Base-by-base conservation (phyloP, 2,329 filamentous ascomycete genomes). In the Ophiostoma sp. region DNA sequence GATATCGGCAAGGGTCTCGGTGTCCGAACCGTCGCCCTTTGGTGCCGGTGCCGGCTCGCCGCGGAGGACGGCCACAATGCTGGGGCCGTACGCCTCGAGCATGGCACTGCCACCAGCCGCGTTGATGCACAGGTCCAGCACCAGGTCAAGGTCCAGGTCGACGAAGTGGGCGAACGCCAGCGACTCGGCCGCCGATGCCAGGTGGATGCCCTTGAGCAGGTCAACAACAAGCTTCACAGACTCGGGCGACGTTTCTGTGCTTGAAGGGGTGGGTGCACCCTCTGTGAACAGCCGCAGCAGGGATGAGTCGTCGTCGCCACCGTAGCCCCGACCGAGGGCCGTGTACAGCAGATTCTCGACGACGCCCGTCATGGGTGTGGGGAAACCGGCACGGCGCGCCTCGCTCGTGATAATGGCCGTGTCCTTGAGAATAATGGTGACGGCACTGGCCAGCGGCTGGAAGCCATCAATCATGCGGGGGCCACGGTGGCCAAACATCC, bases 331-430 rank as follows among this genome's bases (percentile, higher is more conserved):
- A 31, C 87, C 83, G 8, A 92, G 80, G 17, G 86, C 89, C 36
- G 87, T 81, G 72, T 91, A 86, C 78, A 91, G 92, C 36, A 87
- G 84, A 79, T 92, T 89, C 80, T 93, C 91, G 12, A 90, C 90
- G 0, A 86, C 84, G 50, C 85, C 86, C 72, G 87, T 88, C 78
- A 93, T 86, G 0, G 89, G 89, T 0, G 86, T 86, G 0, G 89
- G 86, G 79, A 91, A 92, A 36, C 84, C 83, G 71, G 83, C 81
- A 57, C 87, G 82, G 25, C 89, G 84, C 0, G 90, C 89, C 73
- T 89, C 89, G 33, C 88, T 87, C 1, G 90, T 92, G 79, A 93
- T 91, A 80, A 93, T 93, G 69, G 87, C 85, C 78, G 84, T 82
- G 79, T 90, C 88, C 81, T 90, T 90, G 48, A 88, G 76, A 75